Evolutionary conservation across 495 filamentous ascomycete species (phyloP).

Genomic region (Coniosporium apollinis): DNA sequence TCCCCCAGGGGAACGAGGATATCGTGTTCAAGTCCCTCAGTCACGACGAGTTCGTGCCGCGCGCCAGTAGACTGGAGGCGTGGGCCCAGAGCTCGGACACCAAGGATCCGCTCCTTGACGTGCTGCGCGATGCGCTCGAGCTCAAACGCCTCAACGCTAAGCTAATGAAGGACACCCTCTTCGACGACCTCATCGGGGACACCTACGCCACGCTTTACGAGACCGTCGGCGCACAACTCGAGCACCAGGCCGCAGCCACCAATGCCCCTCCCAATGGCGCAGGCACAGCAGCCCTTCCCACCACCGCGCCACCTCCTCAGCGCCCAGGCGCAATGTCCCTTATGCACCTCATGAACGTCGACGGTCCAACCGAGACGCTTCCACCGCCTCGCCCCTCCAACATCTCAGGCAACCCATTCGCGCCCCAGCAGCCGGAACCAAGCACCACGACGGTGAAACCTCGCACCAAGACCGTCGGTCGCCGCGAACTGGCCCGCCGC

Average conservation of each 20-base stretch:
- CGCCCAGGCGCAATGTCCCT: slow-evolving; percentile 16
- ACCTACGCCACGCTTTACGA: slow-evolving; percentile 68
- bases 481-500: slow-evolving; percentile 44
- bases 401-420: slow-evolving; percentile 12
- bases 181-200: slow-evolving; percentile 84
- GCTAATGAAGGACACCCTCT: slow-evolving; percentile 64
- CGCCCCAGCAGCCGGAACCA: slow-evolving; percentile 25
- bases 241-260: too few relatives aligned
- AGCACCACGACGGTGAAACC: slow-evolving; percentile 12
- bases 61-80: slow-evolving; percentile 36
- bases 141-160: slow-evolving; percentile 79
- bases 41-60: slow-evolving; percentile 60
- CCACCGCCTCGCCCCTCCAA: background rate
- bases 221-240: slow-evolving; percentile 22
- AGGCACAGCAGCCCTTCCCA: slow-evolving; percentile 6
- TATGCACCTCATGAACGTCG: slow-evolving; percentile 17
- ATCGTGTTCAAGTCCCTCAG: slow-evolving; percentile 62
- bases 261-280: slow-evolving; percentile 1
- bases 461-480: slow-evolving; percentile 42
- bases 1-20: slow-evolving; percentile 54
- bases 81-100: slow-evolving; percentile 29
- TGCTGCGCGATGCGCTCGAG: slow-evolving; percentile 70
- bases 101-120: slow-evolving; percentile 38
- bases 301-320: slow-evolving; percentile 4
- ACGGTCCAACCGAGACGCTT: slow-evolving; percentile 9